These are phyloP conservation scores for Primulina tabacum DNA, from an alignment of 257 asterid species.

Conservation along the genomic window DNA sequence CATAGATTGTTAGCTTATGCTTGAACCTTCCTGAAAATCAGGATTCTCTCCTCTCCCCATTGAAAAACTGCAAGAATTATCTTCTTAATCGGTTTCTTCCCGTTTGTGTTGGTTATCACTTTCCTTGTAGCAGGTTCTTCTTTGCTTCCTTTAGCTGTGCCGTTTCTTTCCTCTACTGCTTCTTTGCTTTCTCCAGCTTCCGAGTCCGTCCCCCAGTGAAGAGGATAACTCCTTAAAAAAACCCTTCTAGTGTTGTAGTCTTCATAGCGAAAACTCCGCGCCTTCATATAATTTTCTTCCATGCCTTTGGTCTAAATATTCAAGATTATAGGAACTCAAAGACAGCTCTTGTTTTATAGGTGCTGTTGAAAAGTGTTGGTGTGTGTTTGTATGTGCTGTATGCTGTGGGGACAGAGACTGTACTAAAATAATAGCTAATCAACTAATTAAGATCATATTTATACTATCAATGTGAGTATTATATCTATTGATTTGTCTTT, in stretches of 20 bases:
- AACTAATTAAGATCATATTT: neutral
- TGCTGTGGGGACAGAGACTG: neutral
- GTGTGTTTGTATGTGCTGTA: neutral
- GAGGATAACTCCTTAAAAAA: conserved; percentile 83
- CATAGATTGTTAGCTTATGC: conserved; percentile 58
- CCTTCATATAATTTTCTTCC: neutral
- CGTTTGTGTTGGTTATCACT: conserved; percentile 12
- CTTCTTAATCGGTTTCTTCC: conserved; percentile 50
- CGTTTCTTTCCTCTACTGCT: conserved; percentile 16
- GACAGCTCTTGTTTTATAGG: neutral
- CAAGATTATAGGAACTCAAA: neutral
- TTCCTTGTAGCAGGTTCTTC: conserved; percentile 25
- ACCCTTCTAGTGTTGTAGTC: conserved; percentile 52
- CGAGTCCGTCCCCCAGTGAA: conserved; percentile 50
- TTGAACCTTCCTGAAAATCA: conserved; percentile 67
- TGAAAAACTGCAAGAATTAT: conserved; percentile 48
- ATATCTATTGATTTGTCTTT: neutral
- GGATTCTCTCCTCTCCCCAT: conserved; percentile 64
- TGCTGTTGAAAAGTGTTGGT: neutral
- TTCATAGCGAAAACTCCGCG: neutral
- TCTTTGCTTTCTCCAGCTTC: conserved; percentile 39
- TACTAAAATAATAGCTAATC: conserved; percentile 28
- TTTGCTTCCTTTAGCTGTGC: conserved; percentile 13
- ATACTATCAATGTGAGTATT: neutral
- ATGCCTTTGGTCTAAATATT: neutral